Percentiles rank a stretch among this genome's conserved stretches.
Conservation (phyloP, 305 asterid genomes). For the Fraxinus angustifolia region DNA sequence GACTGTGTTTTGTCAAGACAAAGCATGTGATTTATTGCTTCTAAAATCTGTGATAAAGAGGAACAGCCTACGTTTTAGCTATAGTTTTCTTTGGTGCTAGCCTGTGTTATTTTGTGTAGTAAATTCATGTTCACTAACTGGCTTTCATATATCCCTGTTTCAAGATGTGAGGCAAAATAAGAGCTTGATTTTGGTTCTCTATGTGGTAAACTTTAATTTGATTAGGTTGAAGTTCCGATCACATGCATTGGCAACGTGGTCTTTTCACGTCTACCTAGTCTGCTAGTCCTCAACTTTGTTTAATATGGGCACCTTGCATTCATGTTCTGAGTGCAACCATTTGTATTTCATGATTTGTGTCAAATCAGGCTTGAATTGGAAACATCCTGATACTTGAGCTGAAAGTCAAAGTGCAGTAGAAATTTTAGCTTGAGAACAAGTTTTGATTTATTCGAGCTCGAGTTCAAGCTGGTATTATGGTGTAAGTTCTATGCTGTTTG, state of each 20-base stretch:
- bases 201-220: neutral
- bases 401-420: neutral
- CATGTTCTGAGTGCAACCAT: neutral
- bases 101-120: neutral
- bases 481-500: neutral
- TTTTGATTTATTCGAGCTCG: neutral
- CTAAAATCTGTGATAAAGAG: neutral
- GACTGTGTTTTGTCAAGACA: neutral
- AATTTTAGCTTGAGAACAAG: neutral
- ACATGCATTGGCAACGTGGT: neutral
- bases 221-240: neutral
- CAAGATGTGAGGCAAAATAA: neutral
- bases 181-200: neutral
- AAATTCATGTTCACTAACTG: neutral
- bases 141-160: neutral
- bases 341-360: neutral
- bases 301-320: neutral
- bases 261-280: neutral
- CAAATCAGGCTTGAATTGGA: neutral
- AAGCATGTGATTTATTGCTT: neutral
- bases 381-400: neutral
- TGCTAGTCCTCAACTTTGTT: neutral
- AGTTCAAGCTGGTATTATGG: neutral
- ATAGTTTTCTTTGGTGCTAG: neutral
- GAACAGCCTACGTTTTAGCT: neutral